These are phyloP conservation scores for Cinchona pubescens DNA, from an alignment of 257 asterid genomes.

Conservation along the genomic window DNA sequence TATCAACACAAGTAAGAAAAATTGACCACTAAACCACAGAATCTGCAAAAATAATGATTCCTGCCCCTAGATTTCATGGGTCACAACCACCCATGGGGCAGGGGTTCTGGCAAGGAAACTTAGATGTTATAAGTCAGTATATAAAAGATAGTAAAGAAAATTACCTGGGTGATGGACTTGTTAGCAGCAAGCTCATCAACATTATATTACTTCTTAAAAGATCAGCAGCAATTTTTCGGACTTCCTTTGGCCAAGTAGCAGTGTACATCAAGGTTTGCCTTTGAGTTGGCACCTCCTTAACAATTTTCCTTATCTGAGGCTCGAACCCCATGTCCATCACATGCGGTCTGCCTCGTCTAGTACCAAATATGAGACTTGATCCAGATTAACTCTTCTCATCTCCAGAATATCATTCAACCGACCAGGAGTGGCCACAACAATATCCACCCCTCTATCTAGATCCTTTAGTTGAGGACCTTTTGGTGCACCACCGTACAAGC, in stretches of 20 bases:
- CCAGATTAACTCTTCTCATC: slow-evolving; percentile 82
- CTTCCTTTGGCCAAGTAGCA: slow-evolving; percentile 99
- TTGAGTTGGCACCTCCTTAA: slow-evolving; percentile 79
- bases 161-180: slow-evolving; percentile 96
- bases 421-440: slow-evolving; percentile 98
- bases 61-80: background rate
- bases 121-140: background rate
- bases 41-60: background rate
- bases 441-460: slow-evolving; percentile 80
- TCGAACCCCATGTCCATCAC: slow-evolving; percentile 99
- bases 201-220: no score
- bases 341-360: slow-evolving; percentile 97
- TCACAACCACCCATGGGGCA: background rate
- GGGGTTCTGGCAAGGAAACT: background rate
- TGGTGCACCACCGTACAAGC: slow-evolving; percentile 87
- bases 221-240: slow-evolving; percentile 91
- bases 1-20: background rate
- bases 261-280: slow-evolving; percentile 97
- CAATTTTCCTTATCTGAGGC: slow-evolving; percentile 98
- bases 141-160: background rate
- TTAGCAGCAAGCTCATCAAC: slow-evolving; percentile 91
- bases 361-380: slow-evolving; percentile 91
- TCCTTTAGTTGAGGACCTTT: slow-evolving; percentile 90
- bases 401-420: slow-evolving; percentile 94
- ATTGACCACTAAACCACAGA: background rate